Evolutionary conservation across 768 basidiomycete species (phyloP), one percentile per base, ranked within the genome.

Genomic region (Mycena kentingensis): DNA sequence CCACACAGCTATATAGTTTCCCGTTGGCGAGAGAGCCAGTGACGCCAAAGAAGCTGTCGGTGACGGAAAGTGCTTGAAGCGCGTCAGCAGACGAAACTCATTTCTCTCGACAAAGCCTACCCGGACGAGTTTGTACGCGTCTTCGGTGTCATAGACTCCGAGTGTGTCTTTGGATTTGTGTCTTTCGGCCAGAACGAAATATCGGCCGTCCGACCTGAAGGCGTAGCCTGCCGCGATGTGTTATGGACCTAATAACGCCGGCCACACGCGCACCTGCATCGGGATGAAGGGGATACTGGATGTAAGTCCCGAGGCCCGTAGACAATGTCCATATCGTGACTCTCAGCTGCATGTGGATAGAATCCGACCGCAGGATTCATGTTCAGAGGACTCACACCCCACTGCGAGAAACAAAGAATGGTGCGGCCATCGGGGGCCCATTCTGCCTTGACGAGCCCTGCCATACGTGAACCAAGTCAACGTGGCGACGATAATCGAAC

Each of bases 101-200:
- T 15, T 37, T 31, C 2, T 46, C 27, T 38, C 5, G 52, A 53
- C 26, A 47, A 43, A 4, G 70, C 80, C 49, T 69, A 92, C 91
- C 60, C 88, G 78, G 46, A 87, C 80, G 19, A 92, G 75, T 60
- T 83, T 86, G 70, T 85, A 94, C 1, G 78, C 74, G 49, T 88
- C 80, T 3, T 75, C 61, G 3, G 81, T 74, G 63, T 96, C 93
- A 65, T 98, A 97, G 4, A 97, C 73, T 21, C 92, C 91, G 0
- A 93, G 65, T 0, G 87, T 88, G 62, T 96, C 93, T 67, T 88
- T 93, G 1, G 91, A 94, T 60, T 88, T 88, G 66, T 96, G 93
- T 19, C 91, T 79, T 65, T 97, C 94, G 4, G 88, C 93, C 5
- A 96, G 72, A 21, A 93, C 73, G 61, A 96, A 87, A 67, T 94